phyloP scores from a whole-genome alignment of 139 green algal species.

The Picochlorum sp. region DNA sequence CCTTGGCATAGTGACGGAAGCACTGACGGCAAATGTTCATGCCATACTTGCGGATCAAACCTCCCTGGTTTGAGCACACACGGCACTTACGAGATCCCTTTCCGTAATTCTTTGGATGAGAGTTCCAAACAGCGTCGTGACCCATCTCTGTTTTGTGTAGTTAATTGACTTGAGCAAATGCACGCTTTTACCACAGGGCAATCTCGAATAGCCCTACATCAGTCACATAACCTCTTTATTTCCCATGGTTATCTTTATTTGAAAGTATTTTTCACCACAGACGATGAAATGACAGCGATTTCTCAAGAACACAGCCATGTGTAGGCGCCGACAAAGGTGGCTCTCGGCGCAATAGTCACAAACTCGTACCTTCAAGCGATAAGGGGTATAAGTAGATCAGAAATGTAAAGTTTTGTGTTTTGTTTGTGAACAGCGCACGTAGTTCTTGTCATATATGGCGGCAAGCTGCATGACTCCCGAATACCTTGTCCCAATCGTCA shows the following conservation, averaged over 20 bases:
- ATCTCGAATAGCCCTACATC: constrained; percentile 14
- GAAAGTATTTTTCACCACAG: not conserved
- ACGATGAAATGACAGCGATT: not conserved
- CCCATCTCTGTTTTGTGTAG: constrained; percentile 67
- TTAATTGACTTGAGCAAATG: constrained; percentile 2
- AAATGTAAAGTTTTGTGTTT: not conserved
- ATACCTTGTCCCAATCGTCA: no score
- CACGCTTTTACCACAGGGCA: constrained; percentile 39
- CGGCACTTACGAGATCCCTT: constrained; percentile 81
- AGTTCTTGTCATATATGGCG: no score
- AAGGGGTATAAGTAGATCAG: constrained; percentile 9
- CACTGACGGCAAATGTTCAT: constrained; percentile 99
- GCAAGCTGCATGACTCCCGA: no score
- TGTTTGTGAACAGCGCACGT: not conserved
- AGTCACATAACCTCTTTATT: not conserved
- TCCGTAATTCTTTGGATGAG: constrained; percentile 84
- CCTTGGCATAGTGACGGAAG: constrained; percentile 14
- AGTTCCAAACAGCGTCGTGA: constrained; percentile 91
- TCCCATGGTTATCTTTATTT: not conserved
- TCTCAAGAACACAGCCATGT: not conserved
- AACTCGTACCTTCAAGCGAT: constrained; percentile 5
- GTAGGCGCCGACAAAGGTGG: no score
- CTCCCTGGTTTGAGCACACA: constrained; percentile 92
- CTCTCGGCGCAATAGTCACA: not conserved
- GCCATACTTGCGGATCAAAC: constrained; percentile 97